Evolutionary conservation across 2,329 filamentous ascomycete species (phyloP), one percentile per base, ranked within the genome.

Genomic region (Laburnicola sp.): DNA sequence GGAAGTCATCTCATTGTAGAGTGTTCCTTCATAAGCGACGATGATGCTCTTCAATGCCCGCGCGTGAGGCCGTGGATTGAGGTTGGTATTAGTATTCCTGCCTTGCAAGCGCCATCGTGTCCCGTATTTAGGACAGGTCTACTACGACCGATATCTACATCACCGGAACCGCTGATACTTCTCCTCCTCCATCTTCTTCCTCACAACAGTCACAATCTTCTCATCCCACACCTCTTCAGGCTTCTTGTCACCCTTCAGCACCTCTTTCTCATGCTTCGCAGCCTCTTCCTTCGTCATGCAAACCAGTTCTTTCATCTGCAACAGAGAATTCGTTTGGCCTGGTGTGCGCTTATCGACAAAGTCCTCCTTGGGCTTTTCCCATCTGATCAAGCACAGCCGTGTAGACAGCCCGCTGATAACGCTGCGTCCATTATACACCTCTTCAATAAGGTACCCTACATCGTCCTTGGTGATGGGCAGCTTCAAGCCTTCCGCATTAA

Each of bases 281-380:
- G 88, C 89, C 73, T 97, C 92, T 54, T 97, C 92, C 71, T 92
- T 96, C 1, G 92, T 97, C 89, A 97, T 90, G 63, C 88, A 89
- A 0, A 96, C 91, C 53, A 97, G 69, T 39, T 96, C 86, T 26
- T 81, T 79, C 61, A 93, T 74, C 28, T 79, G 73, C 3, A 97
- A 61, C 2, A 80, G 82, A n/a, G 89, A 86, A 39, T 81, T 85
- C 66, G 89, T 95, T 71, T 97, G 92, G 22, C 86, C 84, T n/a
- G 86, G 80, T 35, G 84, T 82, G 28, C 80, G 80, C 47, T 83
- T 78, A 36, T 91, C 87, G 10, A 90, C 77, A 57, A 84, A 88
- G 23, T 81, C 81, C 25, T 71, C 72, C 6, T 74, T 73, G 0
- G 89, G 91, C 58, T 80, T 85, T 56, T 80, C 77, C 94, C 94